phyloP scores from a whole-genome alignment of 108 stramenopile species.

The Cyclotella distinguenda region DNA sequence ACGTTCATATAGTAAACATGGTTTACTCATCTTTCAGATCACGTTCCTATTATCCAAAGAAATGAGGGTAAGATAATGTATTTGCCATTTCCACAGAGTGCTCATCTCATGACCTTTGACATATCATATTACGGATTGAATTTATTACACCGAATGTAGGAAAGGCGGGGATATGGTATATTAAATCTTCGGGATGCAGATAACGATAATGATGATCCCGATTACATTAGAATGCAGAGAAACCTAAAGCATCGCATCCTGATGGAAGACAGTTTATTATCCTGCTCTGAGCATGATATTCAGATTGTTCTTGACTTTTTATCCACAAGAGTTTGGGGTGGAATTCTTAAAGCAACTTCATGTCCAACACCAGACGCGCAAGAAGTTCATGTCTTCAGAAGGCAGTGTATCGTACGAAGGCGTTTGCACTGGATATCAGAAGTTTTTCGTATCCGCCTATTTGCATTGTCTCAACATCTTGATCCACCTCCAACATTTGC shows the following conservation, averaged over 20 bases:
- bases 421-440: constrained; percentile 35
- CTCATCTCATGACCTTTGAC: neutral
- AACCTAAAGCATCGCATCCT: constrained; percentile 26
- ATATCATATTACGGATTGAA: neutral
- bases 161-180: constrained; percentile 38
- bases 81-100: neutral
- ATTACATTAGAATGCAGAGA: constrained; percentile 14
- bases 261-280: constrained; percentile 25
- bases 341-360: constrained; percentile 26
- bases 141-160: neutral
- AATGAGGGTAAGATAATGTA: neutral
- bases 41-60: neutral
- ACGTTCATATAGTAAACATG: neutral
- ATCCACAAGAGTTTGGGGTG: constrained; percentile 25
- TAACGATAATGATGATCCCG: constrained; percentile 33
- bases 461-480: neutral
- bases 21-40: neutral
- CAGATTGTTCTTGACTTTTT: constrained; percentile 19
- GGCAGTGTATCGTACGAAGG: constrained; percentile 38
- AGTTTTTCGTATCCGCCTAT: neutral
- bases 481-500: neutral
- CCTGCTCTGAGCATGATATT: constrained; percentile 23
- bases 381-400: neutral
- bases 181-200: constrained; percentile 15
- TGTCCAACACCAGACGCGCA: neutral